Conservation (phyloP, 2,329 filamentous ascomycete species). For the Monosporascus sp. region DNA sequence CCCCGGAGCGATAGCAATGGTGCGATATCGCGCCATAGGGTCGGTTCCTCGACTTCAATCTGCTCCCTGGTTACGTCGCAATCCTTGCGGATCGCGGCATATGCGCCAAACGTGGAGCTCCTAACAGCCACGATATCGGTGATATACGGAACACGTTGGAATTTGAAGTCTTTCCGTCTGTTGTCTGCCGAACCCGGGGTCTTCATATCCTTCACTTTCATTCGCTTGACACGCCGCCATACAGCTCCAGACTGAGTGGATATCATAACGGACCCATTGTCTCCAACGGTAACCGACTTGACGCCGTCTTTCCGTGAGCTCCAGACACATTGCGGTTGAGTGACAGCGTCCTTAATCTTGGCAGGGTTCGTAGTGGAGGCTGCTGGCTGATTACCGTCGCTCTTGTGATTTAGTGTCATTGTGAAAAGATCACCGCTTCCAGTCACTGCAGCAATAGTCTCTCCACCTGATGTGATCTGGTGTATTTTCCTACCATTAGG, state of each 20-base stretch:
- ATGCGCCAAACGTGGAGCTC: conserved; percentile 85
- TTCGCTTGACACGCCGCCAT: conserved; percentile 80
- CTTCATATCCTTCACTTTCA: conserved; percentile 67
- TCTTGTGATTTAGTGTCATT: conserved; percentile 65
- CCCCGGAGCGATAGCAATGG: conserved; percentile 63
- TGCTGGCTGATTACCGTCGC: conserved; percentile 52
- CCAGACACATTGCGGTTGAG: conserved; percentile 78
- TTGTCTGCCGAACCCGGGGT: conserved; percentile 37
- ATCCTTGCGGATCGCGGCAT: conserved; percentile 80
- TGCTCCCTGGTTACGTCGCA: conserved; percentile 71
- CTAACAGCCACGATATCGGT: conserved; percentile 79
- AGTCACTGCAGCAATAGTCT: conserved; percentile 86
- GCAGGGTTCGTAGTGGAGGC: conserved; percentile 87
- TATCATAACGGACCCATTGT: conserved; percentile 91
- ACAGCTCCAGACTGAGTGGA: conserved; percentile 89
- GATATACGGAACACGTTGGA: conserved; percentile 81
- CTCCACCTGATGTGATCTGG: conserved; percentile 77
- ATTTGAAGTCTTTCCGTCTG: conserved; percentile 88
- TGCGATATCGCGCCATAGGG: conserved; percentile 68
- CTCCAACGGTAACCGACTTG: conserved; percentile 79
- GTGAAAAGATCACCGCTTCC: conserved; percentile 84
- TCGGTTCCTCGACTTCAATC: conserved; percentile 61
- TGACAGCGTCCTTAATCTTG: conserved; percentile 81
- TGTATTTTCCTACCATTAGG: conserved; percentile 61
- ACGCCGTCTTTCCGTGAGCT: conserved; percentile 82